Conservation (phyloP, 1,284 basidiomycete species). For the Golubevia sp. region DNA sequence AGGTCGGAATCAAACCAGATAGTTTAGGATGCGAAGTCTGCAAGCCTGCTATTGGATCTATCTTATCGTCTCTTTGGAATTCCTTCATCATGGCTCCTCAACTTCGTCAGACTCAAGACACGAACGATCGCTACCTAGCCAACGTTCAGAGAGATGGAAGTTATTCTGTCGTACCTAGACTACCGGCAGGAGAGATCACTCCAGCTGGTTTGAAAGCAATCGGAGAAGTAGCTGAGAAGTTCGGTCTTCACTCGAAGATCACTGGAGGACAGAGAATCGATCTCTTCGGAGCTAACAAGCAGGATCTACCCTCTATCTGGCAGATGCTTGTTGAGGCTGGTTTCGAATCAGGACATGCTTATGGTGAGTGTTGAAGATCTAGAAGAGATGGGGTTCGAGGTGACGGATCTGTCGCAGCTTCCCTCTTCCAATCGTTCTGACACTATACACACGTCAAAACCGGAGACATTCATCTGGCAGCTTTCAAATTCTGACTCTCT, state of each 20-base stretch:
- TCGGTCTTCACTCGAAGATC: conserved; percentile 74
- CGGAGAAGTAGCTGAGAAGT: conserved; percentile 74
- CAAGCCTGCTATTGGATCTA: conserved; percentile 73
- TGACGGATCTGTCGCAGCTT: too few relatives aligned
- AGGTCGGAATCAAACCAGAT: conserved; percentile 66
- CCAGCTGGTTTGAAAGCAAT: conserved; percentile 73
- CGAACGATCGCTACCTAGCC: conserved; percentile 71
- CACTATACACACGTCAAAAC: too few relatives aligned
- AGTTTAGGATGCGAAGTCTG: conserved; percentile 75
- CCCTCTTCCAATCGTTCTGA: too few relatives aligned
- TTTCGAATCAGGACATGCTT: conserved; percentile 77
- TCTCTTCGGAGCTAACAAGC: conserved; percentile 75
- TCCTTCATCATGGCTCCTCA: conserved; percentile 71
- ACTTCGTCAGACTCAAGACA: conserved; percentile 75
- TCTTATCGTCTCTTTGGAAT: conserved; percentile 73
- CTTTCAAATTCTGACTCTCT: too few relatives aligned
- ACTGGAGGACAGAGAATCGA: conserved; percentile 68
- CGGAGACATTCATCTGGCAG: too few relatives aligned
- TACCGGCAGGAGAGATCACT: conserved; percentile 73
- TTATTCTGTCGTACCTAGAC: conserved; percentile 75
- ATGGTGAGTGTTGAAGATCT: too few relatives aligned
- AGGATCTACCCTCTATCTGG: conserved; percentile 79
- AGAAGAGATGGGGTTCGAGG: too few relatives aligned
- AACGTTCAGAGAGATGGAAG: conserved; percentile 78
- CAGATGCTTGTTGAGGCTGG: conserved; percentile 71